phyloP scores from a whole-genome alignment of 352 stramenopile species.

The Pythium apleroticum region DNA sequence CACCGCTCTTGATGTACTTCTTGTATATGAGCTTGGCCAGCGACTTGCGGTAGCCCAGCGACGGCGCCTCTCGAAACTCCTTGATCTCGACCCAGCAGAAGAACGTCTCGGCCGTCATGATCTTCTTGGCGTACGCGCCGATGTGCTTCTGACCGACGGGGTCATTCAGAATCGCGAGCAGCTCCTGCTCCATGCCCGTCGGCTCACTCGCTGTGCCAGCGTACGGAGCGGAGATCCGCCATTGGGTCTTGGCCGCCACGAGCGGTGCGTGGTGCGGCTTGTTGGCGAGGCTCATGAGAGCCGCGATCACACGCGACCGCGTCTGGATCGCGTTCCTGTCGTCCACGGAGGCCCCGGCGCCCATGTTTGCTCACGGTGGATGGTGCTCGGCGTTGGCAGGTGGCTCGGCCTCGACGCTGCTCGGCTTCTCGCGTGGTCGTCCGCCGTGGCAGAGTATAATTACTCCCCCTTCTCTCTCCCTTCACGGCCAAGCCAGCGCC shows the following conservation, averaged over 20 bases:
- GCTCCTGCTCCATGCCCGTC: constrained; percentile 68
- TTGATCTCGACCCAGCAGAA: constrained; percentile 89
- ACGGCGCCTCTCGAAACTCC: constrained; percentile 73
- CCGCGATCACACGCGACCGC: constrained; percentile 46
- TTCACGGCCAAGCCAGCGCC: no score
- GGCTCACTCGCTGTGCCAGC: constrained; percentile 39
- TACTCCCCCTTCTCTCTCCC: background rate
- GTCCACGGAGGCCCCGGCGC: constrained; percentile 43
- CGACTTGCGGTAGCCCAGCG: constrained; percentile 62
- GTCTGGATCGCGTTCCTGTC: constrained; percentile 34
- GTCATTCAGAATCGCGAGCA: constrained; percentile 70
- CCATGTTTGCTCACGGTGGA: constrained; percentile 26
- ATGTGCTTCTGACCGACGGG: constrained; percentile 84
- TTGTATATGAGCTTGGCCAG: constrained; percentile 84
- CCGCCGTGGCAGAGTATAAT: background rate
- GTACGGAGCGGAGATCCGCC: constrained; percentile 63
- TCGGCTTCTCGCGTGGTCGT: background rate
- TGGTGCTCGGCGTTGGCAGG: background rate
- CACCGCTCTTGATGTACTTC: constrained; percentile 81
- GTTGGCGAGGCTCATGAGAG: constrained; percentile 51
- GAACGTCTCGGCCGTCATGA: constrained; percentile 80
- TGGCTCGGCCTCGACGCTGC: background rate
- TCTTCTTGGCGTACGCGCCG: constrained; percentile 78
- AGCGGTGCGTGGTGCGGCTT: constrained; percentile 69
- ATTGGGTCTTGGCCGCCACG: constrained; percentile 77